phyloP scores from a whole-genome alignment of 768 basidiomycete genomes.

The Omphalotus guepiniiformis region DNA sequence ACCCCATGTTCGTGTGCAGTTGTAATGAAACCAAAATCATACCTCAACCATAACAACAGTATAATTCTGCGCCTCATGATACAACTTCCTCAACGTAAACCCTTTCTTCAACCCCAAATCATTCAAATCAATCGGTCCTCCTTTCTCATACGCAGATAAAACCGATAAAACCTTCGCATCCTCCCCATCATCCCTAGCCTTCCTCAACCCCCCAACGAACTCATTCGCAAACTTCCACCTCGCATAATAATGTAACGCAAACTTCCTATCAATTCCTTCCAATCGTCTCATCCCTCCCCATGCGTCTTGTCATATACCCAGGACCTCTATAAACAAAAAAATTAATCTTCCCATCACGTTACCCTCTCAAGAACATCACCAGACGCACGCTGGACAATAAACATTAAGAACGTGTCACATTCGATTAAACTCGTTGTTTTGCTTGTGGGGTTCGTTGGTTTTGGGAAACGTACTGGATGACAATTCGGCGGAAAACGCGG shows the following conservation, averaged over 20 bases:
- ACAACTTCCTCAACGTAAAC: no score
- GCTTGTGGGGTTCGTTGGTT: no score
- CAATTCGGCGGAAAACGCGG: no score
- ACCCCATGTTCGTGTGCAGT: not conserved
- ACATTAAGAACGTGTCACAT: no score
- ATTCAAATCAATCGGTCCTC: slow-evolving; percentile 21
- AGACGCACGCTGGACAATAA: no score
- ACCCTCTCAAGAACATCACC: no score
- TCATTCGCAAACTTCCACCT: slow-evolving; percentile 32
- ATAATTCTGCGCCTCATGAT: no score
- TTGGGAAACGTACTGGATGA: no score
- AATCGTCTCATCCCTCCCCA: slow-evolving; percentile 24
- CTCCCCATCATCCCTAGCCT: slow-evolving; percentile 27
- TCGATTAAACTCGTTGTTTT: no score
- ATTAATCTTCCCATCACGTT: no score
- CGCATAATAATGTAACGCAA: slow-evolving; percentile 30
- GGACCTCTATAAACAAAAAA: slow-evolving; percentile 21
- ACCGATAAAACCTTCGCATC: slow-evolving; percentile 31
- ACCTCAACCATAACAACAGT: no score
- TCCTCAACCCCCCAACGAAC: slow-evolving; percentile 24
- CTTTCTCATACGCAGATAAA: slow-evolving; percentile 18
- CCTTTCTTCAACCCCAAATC: slow-evolving; percentile 28
- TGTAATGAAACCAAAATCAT: not conserved
- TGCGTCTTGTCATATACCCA: slow-evolving; percentile 21
- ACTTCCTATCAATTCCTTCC: slow-evolving; percentile 30